Evolutionary conservation across 2,329 filamentous ascomycete genomes (phyloP), one percentile per base, ranked within the genome.

Genomic region (Uncinocarpus reesii): DNA sequence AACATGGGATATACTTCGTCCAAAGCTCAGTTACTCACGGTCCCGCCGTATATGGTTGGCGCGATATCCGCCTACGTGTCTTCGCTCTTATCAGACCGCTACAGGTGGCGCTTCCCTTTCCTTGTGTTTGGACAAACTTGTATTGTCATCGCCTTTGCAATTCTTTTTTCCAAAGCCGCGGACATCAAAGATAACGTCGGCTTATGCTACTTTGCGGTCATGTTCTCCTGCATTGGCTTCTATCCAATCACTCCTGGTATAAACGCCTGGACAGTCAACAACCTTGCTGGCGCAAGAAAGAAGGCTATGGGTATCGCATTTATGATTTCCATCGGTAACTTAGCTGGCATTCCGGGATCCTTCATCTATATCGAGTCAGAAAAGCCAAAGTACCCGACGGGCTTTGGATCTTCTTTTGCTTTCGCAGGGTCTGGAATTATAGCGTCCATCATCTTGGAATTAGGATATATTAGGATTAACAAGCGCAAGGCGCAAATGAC

Each of bases 51-150:
- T 40, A 55, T 50, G 35, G 47, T 54, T 26, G 59, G 49, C 7
- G 55, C 49, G 15, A 38, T 53, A 24, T 54, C 58, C 42, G 55
- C 56, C 1, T 55, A 62, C 35, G 42, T 56, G 2, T 47, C 57
- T 7, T 57, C 58, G 2, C 56, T 53, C 51, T 16, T 61, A 28
- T 57, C 60, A 11, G 61, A 64, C 35, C 52, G 47, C 15, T 55
- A 55, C 21, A 53, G 56, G 21, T 55, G 53, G 44, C 59, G 62
- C 11, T 29, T 29, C 26, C 26, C 26, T 6, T 29, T 29, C 26
- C 7, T 29, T 29, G 11, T 29, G 7, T 29, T 29, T 11, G 26
- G n/a, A 11, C 26, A 7, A 20, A 83, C 83, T 0, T 86, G 86
- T 57, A 50, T 69, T 3, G 57, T 69, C n/a, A 54, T 64, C 1